Conservation (phyloP, 208 protist genomes). For the Leishmania tropica region DNA sequence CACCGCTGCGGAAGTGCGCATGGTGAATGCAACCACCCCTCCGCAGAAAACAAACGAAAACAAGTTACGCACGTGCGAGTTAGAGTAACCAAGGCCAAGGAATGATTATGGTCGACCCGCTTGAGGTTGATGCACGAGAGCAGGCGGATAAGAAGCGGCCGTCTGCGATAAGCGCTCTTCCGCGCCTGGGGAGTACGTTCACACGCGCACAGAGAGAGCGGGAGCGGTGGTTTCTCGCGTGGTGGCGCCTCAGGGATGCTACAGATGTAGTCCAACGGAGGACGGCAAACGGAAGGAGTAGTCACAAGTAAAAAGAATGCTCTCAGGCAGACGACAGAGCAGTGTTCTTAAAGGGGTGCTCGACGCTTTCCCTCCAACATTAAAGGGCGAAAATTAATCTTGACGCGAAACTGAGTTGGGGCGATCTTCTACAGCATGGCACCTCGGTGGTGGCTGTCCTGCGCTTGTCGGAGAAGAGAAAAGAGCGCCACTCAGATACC, state of each 20-base stretch:
- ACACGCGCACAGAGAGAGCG: neutral
- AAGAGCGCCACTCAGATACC: neutral
- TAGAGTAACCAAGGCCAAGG: neutral
- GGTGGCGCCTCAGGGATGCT: neutral
- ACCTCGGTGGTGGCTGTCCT: neutral
- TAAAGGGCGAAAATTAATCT: neutral
- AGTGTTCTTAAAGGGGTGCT: neutral
- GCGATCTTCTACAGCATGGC: neutral
- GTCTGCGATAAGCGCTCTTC: neutral
- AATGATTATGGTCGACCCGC: neutral
- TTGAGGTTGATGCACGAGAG: neutral
- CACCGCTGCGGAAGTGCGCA: neutral
- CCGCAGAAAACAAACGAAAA: neutral
- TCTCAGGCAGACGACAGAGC: neutral
- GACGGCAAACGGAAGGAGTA: neutral
- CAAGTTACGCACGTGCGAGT: neutral
- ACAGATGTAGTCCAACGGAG: neutral
- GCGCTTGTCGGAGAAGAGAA: neutral
- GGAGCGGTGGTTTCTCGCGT: neutral
- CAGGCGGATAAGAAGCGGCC: neutral
- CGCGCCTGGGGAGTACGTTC: neutral
- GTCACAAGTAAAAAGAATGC: neutral
- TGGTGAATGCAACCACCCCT: neutral
- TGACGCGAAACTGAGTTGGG: neutral
- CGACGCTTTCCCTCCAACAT: neutral